A percentile compares a stretch with the other conserved stretches of the same genome.
phyloP scores from a whole-genome alignment of 371 early-diverging fungal genomes.

The Mucor lusitanicus region DNA sequence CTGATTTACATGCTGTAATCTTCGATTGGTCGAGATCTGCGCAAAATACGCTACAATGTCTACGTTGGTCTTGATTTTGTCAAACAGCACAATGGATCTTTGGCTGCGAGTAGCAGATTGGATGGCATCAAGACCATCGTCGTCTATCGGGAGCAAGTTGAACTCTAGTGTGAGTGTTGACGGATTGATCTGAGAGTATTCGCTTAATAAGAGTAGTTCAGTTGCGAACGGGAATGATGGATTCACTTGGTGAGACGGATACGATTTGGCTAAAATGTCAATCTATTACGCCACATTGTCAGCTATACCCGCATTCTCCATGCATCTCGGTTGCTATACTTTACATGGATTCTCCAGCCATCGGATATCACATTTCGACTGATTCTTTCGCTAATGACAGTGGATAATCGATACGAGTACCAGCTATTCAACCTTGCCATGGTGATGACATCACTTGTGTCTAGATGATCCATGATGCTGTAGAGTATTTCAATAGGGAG shows the following conservation, averaged over 20 bases:
- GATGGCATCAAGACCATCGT: slow-evolving; percentile 16
- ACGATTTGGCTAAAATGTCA: slow-evolving; percentile 22
- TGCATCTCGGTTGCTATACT: too few relatives aligned
- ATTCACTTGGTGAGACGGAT: slow-evolving; percentile 5
- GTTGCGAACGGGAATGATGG: slow-evolving; percentile 15
- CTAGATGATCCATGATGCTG: slow-evolving; percentile 3
- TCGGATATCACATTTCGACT: slow-evolving; percentile 6
- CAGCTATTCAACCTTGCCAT: slow-evolving; percentile 22
- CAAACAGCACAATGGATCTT: slow-evolving; percentile 15
- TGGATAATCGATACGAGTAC: slow-evolving; percentile 25
- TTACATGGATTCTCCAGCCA: slow-evolving; percentile 31
- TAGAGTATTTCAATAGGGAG: slow-evolving; percentile 27
- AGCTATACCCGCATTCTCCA: too few relatives aligned
- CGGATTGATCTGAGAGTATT: slow-evolving; percentile 19
- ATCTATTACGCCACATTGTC: too few relatives aligned
- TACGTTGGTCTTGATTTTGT: slow-evolving; percentile 20
- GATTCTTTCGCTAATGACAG: slow-evolving; percentile 19
- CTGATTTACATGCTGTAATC: slow-evolving; percentile 24
- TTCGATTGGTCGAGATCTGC: slow-evolving; percentile 13
- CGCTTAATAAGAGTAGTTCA: slow-evolving; percentile 15
- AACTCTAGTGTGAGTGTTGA: slow-evolving; percentile 21
- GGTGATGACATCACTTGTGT: slow-evolving; percentile 12
- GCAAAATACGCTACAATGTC: slow-evolving; percentile 29
- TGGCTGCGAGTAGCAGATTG: neutral
- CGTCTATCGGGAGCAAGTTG: slow-evolving; percentile 18